These are phyloP conservation scores for Nakazawaea peltata DNA, from an alignment of 805 yeast species.

Conservation along the genomic window DNA sequence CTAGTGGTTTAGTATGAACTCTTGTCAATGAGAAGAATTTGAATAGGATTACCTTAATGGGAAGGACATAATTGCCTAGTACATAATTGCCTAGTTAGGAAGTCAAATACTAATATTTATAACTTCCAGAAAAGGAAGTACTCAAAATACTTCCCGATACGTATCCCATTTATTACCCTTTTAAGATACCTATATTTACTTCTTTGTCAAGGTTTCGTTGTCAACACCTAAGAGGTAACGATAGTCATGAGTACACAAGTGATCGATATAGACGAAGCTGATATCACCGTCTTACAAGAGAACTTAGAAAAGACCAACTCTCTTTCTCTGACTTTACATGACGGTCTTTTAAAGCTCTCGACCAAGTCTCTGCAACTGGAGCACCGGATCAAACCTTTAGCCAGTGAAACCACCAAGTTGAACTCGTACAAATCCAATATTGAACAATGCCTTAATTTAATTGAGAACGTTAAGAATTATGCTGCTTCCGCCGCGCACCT, in stretches of 20 bases:
- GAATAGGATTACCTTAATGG: no score
- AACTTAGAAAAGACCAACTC: conserved; percentile 52
- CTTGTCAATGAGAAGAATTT: not conserved
- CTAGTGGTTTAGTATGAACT: not conserved
- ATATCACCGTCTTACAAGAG: conserved; percentile 74
- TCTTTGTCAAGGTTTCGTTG: no score
- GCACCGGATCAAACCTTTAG: conserved; percentile 61
- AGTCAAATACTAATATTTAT: no score
- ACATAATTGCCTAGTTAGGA: no score
- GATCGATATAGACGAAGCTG: conserved; percentile 71
- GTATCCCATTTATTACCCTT: no score
- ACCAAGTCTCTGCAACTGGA: conserved; percentile 48
- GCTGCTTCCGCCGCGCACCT: conserved; percentile 35
- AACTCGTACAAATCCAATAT: conserved; percentile 49
- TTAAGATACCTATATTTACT: no score
- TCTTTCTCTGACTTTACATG: conserved; percentile 46
- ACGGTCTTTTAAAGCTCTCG: conserved; percentile 47
- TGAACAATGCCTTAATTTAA: conserved; percentile 41
- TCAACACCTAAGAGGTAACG: no score
- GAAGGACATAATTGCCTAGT: no score
- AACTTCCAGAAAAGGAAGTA: no score
- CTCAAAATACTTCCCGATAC: no score
- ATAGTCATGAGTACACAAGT: conserved; percentile 1
- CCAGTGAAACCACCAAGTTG: conserved; percentile 50
- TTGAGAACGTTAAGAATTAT: conserved; percentile 38